These are phyloP conservation scores for Pachyrhizus erosus DNA, from an alignment of 306 rosid species.

Conservation along the genomic window DNA sequence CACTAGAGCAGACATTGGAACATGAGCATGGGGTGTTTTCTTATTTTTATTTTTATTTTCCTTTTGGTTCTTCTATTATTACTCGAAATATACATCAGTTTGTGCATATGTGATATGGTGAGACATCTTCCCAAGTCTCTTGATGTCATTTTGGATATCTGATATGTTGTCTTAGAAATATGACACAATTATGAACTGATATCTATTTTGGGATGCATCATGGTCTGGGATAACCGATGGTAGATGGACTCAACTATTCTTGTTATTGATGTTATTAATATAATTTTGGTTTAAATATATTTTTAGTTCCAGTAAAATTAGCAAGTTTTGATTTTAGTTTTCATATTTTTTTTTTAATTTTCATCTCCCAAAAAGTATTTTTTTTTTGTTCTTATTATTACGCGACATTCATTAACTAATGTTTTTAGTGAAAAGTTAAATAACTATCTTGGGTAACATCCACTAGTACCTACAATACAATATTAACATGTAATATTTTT, in stretches of 20 bases:
- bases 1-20: background rate
- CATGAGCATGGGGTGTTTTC: background rate
- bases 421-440: no score
- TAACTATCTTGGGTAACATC: no score
- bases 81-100: background rate
- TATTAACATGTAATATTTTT: no score
- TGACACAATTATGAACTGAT: background rate
- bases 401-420: no score
- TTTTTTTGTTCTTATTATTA: no score
- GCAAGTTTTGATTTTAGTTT: no score
- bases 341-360: no score
- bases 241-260: background rate
- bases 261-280: background rate
- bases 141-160: background rate
- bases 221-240: background rate
- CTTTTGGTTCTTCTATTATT: background rate
- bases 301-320: no score
- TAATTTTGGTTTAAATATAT: no score
- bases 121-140: background rate
- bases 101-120: background rate
- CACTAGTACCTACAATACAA: no score
- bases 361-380: no score
- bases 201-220: background rate
- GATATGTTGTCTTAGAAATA: background rate
- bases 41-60: background rate